phyloP scores from a whole-genome alignment of 176 grass and related monocot genomes.

The Avena atlantica region DNA sequence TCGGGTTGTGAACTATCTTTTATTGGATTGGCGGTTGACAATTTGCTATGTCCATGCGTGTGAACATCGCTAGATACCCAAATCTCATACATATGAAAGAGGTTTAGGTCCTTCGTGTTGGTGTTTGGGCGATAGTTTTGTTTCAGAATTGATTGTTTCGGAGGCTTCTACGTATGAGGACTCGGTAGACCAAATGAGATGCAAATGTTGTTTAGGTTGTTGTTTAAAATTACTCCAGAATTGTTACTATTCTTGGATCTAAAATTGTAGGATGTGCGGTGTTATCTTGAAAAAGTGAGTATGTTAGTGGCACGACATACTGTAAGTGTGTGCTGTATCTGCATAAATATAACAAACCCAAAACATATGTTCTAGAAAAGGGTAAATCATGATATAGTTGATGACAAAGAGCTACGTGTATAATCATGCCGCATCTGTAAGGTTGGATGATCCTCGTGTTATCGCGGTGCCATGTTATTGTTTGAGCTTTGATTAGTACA shows the following conservation, averaged over 20 bases:
- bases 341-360: too few relatives aligned
- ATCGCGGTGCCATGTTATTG: too few relatives aligned
- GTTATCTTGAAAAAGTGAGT: background rate
- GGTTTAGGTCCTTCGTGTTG: background rate
- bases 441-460: too few relatives aligned
- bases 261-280: background rate
- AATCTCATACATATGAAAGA: background rate
- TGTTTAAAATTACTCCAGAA: background rate
- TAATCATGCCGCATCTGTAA: too few relatives aligned
- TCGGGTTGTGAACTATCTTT: background rate
- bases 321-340: background rate
- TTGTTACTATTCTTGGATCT: slow-evolving; percentile 23
- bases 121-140: background rate
- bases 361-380: too few relatives aligned
- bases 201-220: background rate
- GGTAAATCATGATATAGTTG: too few relatives aligned
- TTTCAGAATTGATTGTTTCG: background rate
- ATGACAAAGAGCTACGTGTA: too few relatives aligned
- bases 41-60: background rate
- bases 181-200: too few relatives aligned
- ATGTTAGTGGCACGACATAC: background rate
- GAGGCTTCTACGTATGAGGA: too few relatives aligned
- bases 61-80: background rate
- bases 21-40: slow-evolving; percentile 19
- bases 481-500: background rate